Conservation (phyloP, 2,329 filamentous ascomycete genomes). For the Fusarium dlaminii region DNA sequence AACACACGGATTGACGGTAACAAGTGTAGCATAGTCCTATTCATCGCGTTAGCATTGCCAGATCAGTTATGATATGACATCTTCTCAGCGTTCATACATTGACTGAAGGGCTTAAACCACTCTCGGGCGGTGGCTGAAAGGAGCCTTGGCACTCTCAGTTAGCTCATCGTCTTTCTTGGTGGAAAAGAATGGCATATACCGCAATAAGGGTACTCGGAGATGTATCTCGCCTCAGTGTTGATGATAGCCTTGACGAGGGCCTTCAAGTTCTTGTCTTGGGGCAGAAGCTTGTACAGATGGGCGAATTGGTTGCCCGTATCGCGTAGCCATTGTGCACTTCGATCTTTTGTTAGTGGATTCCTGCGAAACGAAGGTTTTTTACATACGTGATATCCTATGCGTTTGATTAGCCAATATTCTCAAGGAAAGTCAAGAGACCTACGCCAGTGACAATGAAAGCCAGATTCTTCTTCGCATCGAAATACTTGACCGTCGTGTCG, state of each 20-base stretch:
- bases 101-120: slow-evolving; percentile 8
- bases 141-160: background rate
- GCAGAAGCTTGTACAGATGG: slow-evolving; percentile 14
- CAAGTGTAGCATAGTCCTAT: slow-evolving; percentile 16
- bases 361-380: no score
- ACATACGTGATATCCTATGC: slow-evolving; percentile 9
- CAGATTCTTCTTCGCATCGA: slow-evolving; percentile 1
- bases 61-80: background rate
- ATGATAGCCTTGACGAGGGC: slow-evolving; percentile 18
- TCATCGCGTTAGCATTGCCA: background rate
- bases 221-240: slow-evolving; percentile 23
- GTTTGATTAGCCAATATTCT: background rate
- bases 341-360: fast-evolving
- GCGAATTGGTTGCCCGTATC: slow-evolving; percentile 22
- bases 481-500: slow-evolving; percentile 25
- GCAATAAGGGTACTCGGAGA: slow-evolving; percentile 15
- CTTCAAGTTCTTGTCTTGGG: slow-evolving; percentile 9
- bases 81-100: background rate
- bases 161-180: background rate
- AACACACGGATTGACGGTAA: slow-evolving; percentile 8
- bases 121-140: slow-evolving; percentile 18
- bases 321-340: slow-evolving; percentile 17
- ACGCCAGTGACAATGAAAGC: slow-evolving; percentile 21
- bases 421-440: background rate
- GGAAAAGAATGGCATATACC: background rate